Base-by-base conservation (phyloP, 257 asterid species). In the Nicotiana sylvestris region DNA sequence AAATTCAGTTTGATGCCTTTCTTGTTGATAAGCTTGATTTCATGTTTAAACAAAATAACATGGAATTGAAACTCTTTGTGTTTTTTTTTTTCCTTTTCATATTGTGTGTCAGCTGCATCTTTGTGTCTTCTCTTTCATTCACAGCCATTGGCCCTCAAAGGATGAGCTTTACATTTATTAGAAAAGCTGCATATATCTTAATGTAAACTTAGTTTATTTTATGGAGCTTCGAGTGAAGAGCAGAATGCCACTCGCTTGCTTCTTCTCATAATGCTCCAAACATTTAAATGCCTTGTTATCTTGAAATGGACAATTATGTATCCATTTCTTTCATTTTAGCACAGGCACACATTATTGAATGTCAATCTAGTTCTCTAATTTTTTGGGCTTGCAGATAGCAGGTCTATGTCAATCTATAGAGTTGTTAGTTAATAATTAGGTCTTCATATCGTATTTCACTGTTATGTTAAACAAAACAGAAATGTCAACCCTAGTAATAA, bases 191-290 rank as follows among this genome's bases (percentile, higher is more conserved):
- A 30, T 15, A 32, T 32, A 66, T 66, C 25, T 3, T 30, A 6
- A 32, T 15, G 70, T 65, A 13, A 65, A 65, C 74, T 13, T 4
- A 29, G 49, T 6, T 9, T 4, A 46, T 6, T 16, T 18, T 8
- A 56, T 68, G 89, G 87, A 69, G 83, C 83, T 78, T 84, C 83
- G 86, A 87, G 89, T 86, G 85, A 86, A 86, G 84, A 82, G 89
- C 87, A 82, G 58, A 82, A 81, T 58, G 61, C 85, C 33, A 7
- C 68, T 79, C 37, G 83, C 85, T 81, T 56, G 85, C 78, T 64
- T 79, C 88, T 85, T 87, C 86, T 87, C 86, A 87, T 76, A 82
- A 60, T 67, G 87, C 86, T 85, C 90, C 87, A 58, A 12, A 85
- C 55, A 87, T 55, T 53, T 27, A 66, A 51, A 43, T 65, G 81